phyloP scores from a whole-genome alignment of 2,329 filamentous ascomycete genomes.

The Hymenoscyphus occultus region DNA sequence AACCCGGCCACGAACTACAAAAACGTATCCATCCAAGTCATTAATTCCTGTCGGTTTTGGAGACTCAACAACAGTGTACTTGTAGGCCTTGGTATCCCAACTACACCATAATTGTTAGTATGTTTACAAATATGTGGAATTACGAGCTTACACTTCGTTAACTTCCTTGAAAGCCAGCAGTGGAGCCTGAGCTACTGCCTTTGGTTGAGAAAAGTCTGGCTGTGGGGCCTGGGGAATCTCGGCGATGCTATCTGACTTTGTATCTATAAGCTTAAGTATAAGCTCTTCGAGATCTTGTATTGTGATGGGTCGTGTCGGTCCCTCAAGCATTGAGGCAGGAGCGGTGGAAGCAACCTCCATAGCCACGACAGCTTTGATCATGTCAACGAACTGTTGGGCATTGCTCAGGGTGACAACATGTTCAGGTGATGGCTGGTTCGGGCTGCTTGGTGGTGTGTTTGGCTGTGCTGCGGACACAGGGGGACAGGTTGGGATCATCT shows the following conservation, averaged over 20 bases:
- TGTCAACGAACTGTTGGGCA: conserved; percentile 16
- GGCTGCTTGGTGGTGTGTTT: conserved; percentile 13
- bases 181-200: conserved; percentile 18
- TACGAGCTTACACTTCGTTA: conserved; percentile 24
- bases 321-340: conserved; percentile 7
- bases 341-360: conserved; percentile 15
- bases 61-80: conserved; percentile 15
- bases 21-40: conserved; percentile 21
- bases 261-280: conserved; percentile 16
- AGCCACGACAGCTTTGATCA: conserved; percentile 17
- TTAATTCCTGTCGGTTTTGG: conserved; percentile 1
- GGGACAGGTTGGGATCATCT: background rate
- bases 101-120: conserved; percentile 19
- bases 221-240: background rate
- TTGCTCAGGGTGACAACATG: conserved; percentile 17
- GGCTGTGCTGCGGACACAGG: background rate
- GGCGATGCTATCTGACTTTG: background rate
- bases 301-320: background rate
- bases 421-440: conserved; percentile 15
- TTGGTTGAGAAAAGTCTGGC: background rate
- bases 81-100: conserved; percentile 24
- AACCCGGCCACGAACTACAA: conserved; percentile 19
- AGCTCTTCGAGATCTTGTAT: conserved; percentile 11
- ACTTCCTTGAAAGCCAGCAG: conserved; percentile 25
- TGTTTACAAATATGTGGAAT: conserved; percentile 2